Evolutionary conservation across 805 yeast genomes (phyloP).

Genomic region (Yamadazyma endophytica): DNA sequence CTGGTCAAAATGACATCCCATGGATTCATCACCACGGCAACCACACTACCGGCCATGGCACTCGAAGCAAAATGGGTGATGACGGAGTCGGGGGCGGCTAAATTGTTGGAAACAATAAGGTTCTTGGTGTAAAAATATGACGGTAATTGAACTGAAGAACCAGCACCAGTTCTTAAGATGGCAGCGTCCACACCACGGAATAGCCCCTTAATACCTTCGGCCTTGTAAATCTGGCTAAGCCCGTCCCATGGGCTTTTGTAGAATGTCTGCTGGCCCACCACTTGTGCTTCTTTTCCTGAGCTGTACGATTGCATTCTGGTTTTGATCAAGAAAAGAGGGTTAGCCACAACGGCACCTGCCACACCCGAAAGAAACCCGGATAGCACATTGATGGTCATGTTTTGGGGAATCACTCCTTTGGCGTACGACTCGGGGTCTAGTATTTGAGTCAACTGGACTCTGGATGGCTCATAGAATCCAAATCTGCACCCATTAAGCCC

Average conservation of each 20-base stretch:
- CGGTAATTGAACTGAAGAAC: conserved; percentile 93
- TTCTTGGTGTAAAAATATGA: conserved; percentile 76
- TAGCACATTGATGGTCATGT: conserved; percentile 56
- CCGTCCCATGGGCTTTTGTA: conserved; percentile 72
- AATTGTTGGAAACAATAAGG: conserved; percentile 48
- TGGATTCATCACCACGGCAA: conserved; percentile 94
- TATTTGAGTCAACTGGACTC: conserved; percentile 53
- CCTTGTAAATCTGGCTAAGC: conserved; percentile 50
- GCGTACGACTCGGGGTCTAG: conserved; percentile 50
- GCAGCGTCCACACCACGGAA: conserved; percentile 96
- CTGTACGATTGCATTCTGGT: conserved; percentile 97
- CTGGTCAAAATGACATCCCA: conserved; percentile 95
- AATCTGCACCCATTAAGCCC: conserved; percentile 92
- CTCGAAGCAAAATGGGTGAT: conserved; percentile 69
- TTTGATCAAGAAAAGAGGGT: conserved; percentile 88
- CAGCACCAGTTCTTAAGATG: conserved; percentile 88
- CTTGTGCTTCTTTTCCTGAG: conserved; percentile 20
- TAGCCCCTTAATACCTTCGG: conserved; percentile 75
- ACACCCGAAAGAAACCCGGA: conserved; percentile 85
- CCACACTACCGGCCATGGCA: conserved; percentile 84
- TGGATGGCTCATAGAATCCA: conserved; percentile 88
- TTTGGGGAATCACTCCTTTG: conserved; percentile 28
- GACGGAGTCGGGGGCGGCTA: conserved; percentile 57
- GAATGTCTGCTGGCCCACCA: conserved; percentile 88
- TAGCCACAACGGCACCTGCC: conserved; percentile 84